Base-by-base conservation (phyloP, 2,329 filamentous ascomycete genomes). In the Tolypocladium guangdongense region DNA sequence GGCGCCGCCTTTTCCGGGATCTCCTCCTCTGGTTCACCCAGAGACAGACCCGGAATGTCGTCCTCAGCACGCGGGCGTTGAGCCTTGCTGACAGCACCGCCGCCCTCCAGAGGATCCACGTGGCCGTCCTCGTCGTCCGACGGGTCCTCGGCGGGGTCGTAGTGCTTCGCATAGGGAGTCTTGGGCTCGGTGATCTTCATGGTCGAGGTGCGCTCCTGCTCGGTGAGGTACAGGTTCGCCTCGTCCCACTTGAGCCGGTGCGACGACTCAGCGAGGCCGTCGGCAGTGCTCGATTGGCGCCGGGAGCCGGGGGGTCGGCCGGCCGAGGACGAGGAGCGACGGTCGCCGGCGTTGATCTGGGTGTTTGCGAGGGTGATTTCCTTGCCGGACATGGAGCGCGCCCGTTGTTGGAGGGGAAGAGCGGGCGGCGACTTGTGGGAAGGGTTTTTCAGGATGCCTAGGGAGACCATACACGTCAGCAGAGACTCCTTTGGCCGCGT, bases 131-230 rank as follows among this genome's bases (percentile, higher is more conserved):
- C 78, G 64, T 95, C 86, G 58, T 93, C 89, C 36, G 86, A 87
- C 51, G 90, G 89, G 58, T 97, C 92, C 65, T 96, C 90, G 43
- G 83, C 69, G 5, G 91, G 90, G 65, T 97, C 88, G 71, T 96
- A 96, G 64, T 90, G 89, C 65, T 86, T 87, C 37, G 90, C 93
- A 68, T 92, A 99, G 5, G 93, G 93, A 8, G 93, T 99, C 78
- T 99, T 99, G 57, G 93, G 93, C 74, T 99, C 93, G 60, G 90
- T 88, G 59, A 99, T 99, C 78, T 97, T 99, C 93, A 99, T 99
- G 55, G 91, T 96, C 57, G 87, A 86, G 55, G 85, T 90, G 71
- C 88, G 91, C 71, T 97, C 90, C 71, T 97, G 92, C 74, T 99
- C 93, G 8, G 93, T 93, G 52, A 99, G 80, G 72, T 96, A 99